A percentile compares a stretch with the other conserved stretches of the same genome.
These are phyloP conservation scores for Phaseolus lunatus DNA, from an alignment of 306 rosid genomes.

Conservation along the genomic window DNA sequence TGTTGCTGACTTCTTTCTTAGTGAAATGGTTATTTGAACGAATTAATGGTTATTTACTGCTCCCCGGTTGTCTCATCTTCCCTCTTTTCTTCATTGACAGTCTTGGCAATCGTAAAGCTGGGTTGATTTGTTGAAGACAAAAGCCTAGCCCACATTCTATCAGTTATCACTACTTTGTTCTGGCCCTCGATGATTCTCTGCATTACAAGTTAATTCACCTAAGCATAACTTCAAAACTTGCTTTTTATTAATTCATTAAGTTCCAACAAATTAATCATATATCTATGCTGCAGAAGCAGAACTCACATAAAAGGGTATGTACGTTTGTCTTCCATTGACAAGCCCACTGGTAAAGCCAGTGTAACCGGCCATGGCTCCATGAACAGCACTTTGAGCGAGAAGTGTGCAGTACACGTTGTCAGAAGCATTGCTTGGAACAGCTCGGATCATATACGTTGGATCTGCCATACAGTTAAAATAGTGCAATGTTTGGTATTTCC, in stretches of 20 bases:
- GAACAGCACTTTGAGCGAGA: constrained; percentile 94
- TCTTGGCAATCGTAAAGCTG: constrained; percentile 66
- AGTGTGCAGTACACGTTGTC: constrained; percentile 94
- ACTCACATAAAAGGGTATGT: constrained; percentile 90
- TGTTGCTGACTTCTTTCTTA: constrained; percentile 43
- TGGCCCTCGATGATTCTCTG: constrained; percentile 85
- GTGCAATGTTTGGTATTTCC: constrained; percentile 23
- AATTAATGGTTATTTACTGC: constrained; percentile 38
- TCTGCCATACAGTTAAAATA: constrained; percentile 58
- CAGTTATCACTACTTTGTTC: constrained; percentile 85
- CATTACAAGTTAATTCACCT: constrained; percentile 29
- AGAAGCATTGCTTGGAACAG: constrained; percentile 93
- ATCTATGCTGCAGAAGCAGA: constrained; percentile 33
- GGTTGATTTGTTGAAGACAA: constrained; percentile 94
- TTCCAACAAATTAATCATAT: neutral
- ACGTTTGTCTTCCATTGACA: constrained; percentile 91
- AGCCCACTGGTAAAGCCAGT: constrained; percentile 82
- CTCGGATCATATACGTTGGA: constrained; percentile 97
- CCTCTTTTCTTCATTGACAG: constrained; percentile 57
- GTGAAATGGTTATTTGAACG: constrained; percentile 41
- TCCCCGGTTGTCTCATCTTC: constrained; percentile 44
- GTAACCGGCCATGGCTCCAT: constrained; percentile 99
- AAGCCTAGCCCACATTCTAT: constrained; percentile 99
- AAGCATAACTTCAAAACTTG: neutral
- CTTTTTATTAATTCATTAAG: neutral